Percentiles rank a stretch among this genome's conserved stretches.
phyloP scores from a whole-genome alignment of 75 land plant genomes.

The Picea sitchensis region DNA sequence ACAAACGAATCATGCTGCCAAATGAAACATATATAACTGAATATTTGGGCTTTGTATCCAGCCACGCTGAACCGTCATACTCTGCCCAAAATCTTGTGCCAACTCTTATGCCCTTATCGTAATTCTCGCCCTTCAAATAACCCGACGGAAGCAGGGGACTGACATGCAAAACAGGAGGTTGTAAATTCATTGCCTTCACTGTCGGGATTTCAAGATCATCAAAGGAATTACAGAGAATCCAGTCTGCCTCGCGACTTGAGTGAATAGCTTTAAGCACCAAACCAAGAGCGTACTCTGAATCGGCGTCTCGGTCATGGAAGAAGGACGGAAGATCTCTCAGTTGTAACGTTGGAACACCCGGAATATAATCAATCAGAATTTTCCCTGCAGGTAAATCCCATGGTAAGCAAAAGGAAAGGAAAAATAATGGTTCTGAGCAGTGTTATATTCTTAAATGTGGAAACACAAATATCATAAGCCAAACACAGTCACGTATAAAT shows the following conservation, averaged over 20 bases:
- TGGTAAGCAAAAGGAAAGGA: too few species aligned
- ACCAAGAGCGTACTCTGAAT: neutral
- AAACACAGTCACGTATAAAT: too few species aligned
- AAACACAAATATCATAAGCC: too few species aligned
- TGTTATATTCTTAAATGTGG: too few species aligned
- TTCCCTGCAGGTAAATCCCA: too few species aligned
- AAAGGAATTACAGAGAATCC: neutral
- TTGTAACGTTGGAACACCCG: neutral
- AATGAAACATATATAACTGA: constrained; percentile 18
- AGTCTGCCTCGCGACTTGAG: neutral
- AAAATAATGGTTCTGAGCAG: too few species aligned
- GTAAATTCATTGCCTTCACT: neutral
- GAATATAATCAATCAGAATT: neutral
- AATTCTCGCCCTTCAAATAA: neutral
- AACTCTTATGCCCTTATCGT: neutral
- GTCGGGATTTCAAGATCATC: neutral
- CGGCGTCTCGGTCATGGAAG: neutral
- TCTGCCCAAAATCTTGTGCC: neutral
- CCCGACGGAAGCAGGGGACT: neutral
- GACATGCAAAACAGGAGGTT: neutral
- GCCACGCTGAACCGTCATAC: constrained; percentile 3
- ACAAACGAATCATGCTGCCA: constrained; percentile 11
- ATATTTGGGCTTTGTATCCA: neutral
- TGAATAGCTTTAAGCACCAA: neutral
- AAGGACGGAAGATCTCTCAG: neutral